Evolutionary conservation across 1,139 yeast species (phyloP), one percentile per base, ranked within the genome.

Genomic region (Hemisphaericaspora xylanilytica): DNA sequence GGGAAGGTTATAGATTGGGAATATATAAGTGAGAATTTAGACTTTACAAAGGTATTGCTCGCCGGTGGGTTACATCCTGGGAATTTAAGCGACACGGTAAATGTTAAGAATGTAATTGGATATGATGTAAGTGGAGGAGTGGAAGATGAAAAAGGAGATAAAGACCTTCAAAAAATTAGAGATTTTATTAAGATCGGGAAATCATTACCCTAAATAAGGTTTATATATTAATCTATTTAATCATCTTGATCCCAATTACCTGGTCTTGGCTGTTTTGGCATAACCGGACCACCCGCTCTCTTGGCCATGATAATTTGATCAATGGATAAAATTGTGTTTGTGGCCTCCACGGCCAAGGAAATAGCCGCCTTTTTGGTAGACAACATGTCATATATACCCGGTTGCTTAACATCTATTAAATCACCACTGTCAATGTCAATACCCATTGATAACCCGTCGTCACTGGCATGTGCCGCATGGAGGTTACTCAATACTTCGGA

Each of bases 211-310:
- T 29, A 28, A 28, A 28, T 28, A 36, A 22, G n/a, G 25, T 12
- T 11, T 32, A 37, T 37, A 15, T 22, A 36, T 16, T 24, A 26
- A 12, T 3, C 13, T 20, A 35, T 46, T 16, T 69, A 88, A 66
- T 89, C 96, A 44, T 78, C 97, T 65, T 85, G 95, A 60, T 90
- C 98, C 98, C 98, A 90, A 70, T 90, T 90, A 43, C 96, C 96
- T 33, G 94, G 92, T 60, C 84, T 81, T 51, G 82, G 85, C 58
- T 86, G 95, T 52, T 81, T 75, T 38, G 97, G 96, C 75, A 89
- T 81, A 34, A 75, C 85, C 33, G 98, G 98, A 20, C 98, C 98
- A 50, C 98, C 98, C 2, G 96, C 96, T 57, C 95, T 80, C 75
- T 87, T 87, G 36, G 95, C 95, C 87, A 87, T 88, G 58, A 86